Conservation (phyloP, 208 protist species). For the Leptomonas seymouri region DNA sequence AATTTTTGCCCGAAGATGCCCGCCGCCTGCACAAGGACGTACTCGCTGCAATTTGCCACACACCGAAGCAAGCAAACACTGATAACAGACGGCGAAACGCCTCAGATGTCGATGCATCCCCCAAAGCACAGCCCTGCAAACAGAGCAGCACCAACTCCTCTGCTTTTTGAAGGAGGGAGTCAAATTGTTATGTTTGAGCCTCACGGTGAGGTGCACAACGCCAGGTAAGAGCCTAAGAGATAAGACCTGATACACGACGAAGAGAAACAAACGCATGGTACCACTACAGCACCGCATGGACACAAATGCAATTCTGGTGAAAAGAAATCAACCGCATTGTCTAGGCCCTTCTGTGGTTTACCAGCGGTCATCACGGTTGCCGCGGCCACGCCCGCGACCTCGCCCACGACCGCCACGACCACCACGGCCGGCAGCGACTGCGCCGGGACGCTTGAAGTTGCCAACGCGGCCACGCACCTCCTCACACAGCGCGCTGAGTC, state of each 20-base stretch:
- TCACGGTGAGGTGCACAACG: not conserved
- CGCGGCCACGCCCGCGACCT: constrained; percentile 25
- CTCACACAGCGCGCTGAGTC: constrained; percentile 59
- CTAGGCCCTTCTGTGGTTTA: too few relatives aligned
- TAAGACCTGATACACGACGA: constrained; percentile 5
- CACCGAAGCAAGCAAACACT: too few relatives aligned
- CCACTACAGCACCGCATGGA: not conserved
- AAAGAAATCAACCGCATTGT: too few relatives aligned
- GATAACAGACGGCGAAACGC: too few relatives aligned
- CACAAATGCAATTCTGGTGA: too few relatives aligned
- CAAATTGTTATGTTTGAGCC: not conserved
- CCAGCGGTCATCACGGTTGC: constrained; percentile 28
- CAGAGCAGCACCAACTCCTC: too few relatives aligned
- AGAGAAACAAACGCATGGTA: not conserved
- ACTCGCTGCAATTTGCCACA: too few relatives aligned
- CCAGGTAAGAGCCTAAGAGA: constrained; percentile 11
- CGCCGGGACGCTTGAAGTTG: constrained; percentile 58
- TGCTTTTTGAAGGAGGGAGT: too few relatives aligned
- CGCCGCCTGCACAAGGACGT: too few relatives aligned
- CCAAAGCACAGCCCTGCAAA: too few relatives aligned
- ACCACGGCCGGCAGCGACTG: constrained; percentile 20
- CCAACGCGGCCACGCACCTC: constrained; percentile 74
- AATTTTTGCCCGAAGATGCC: too few relatives aligned
- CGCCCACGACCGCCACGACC: constrained; percentile 28
- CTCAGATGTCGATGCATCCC: too few relatives aligned